phyloP scores from a whole-genome alignment of 371 early-diverging fungal genomes.

The Mucor indicus region DNA sequence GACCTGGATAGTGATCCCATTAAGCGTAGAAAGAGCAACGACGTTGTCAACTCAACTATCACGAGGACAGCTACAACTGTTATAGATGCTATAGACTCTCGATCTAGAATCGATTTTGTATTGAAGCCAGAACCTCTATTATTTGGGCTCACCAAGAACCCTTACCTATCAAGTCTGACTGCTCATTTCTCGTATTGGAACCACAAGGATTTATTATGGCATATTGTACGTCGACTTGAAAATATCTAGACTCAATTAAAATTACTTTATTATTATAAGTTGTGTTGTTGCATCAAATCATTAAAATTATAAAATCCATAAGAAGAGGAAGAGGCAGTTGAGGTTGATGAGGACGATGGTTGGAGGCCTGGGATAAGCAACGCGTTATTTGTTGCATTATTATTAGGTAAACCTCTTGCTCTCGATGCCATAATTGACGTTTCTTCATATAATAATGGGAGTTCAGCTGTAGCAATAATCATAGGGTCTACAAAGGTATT shows the following conservation, averaged over 20 bases:
- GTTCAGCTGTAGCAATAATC: conserved; percentile 26
- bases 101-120: conserved; percentile 45
- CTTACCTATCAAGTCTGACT: conserved; percentile 38
- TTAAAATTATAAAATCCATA: conserved; percentile 3
- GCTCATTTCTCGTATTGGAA: conserved; percentile 56
- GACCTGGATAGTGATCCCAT: no score
- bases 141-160: conserved; percentile 38
- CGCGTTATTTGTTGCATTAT: not conserved
- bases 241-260: no score
- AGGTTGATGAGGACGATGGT: conserved; percentile 19
- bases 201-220: conserved; percentile 48
- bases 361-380: conserved; percentile 18
- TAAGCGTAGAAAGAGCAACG: no score
- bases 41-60: no score
- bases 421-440: conserved; percentile 14
- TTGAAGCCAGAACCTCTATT: conserved; percentile 35
- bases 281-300: no score
- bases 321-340: conserved; percentile 10
- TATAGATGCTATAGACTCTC: no score
- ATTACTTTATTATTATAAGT: no score
- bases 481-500: conserved; percentile 24
- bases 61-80: no score
- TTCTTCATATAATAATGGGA: no score
- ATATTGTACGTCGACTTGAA: conserved; percentile 33
- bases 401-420: conserved; percentile 6